A percentile compares a stretch with the other conserved stretches of the same genome.
Conservation (phyloP, 2,329 filamentous ascomycete species). For the Didymellaceae sp. region DNA sequence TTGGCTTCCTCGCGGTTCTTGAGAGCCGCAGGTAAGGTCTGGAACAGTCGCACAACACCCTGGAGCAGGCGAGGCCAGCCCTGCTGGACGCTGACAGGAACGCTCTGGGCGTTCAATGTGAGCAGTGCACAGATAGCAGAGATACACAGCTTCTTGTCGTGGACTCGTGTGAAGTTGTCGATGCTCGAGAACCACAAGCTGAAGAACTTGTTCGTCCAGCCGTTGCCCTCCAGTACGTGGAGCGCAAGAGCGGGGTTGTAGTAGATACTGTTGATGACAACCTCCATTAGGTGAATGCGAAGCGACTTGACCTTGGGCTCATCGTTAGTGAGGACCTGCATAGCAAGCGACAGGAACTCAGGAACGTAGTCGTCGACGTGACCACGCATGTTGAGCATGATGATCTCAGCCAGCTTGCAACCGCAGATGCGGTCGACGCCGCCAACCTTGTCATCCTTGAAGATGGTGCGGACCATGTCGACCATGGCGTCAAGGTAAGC, state of each 20-base stretch:
- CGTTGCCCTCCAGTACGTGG: slow-evolving; percentile 85
- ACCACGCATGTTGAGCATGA: slow-evolving; percentile 93
- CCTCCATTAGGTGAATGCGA: slow-evolving; percentile 96
- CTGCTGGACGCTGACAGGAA: slow-evolving; percentile 90
- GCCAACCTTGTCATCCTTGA: slow-evolving; percentile 87
- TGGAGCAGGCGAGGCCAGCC: slow-evolving; percentile 92
- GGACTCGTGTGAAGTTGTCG: slow-evolving; percentile 88
- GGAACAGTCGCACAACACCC: slow-evolving; percentile 89
- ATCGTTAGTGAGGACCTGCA: slow-evolving; percentile 76
- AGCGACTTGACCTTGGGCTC: slow-evolving; percentile 91
- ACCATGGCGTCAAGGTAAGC: slow-evolving; percentile 87
- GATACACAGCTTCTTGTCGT: slow-evolving; percentile 98
- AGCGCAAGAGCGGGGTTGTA: slow-evolving; percentile 90
- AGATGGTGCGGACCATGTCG: slow-evolving; percentile 95
- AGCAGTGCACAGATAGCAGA: slow-evolving; percentile 89
- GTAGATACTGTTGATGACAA: slow-evolving; percentile 97
- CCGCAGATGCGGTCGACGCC: slow-evolving; percentile 95
- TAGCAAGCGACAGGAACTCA: slow-evolving; percentile 87
- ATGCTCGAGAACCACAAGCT: slow-evolving; percentile 98
- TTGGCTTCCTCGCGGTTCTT: slow-evolving; percentile 93
- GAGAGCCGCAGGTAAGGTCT: slow-evolving; percentile 83
- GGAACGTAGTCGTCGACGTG: slow-evolving; percentile 87
- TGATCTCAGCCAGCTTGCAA: slow-evolving; percentile 94
- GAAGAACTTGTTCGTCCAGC: slow-evolving; percentile 99
- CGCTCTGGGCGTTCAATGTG: slow-evolving; percentile 77